A percentile compares a stretch with the other conserved stretches of the same genome.
phyloP scores from a whole-genome alignment of 2,329 filamentous ascomycete genomes.

The Endocalyx cinctus region DNA sequence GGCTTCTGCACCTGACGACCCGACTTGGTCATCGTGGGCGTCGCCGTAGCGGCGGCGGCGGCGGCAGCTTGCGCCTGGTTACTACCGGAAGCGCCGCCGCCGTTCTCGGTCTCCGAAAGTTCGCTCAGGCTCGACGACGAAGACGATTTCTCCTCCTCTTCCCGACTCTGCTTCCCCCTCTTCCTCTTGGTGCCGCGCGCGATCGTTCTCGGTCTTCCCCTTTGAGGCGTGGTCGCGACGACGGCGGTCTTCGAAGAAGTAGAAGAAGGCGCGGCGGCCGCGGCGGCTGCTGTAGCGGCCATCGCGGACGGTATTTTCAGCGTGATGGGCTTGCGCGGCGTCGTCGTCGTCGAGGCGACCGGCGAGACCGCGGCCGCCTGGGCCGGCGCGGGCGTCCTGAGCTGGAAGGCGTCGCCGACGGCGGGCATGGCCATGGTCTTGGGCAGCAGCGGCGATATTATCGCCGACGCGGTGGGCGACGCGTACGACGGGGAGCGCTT shows the following conservation, averaged over 20 bases:
- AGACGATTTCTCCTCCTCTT: too few species aligned
- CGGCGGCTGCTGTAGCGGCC: constrained; percentile 9
- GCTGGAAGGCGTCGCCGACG: constrained; percentile 18
- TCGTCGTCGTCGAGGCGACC: constrained; percentile 1
- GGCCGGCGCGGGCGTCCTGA: constrained; percentile 15
- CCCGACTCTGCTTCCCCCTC: constrained; percentile 26
- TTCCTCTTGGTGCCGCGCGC: constrained; percentile 31
- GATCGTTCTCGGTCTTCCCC: too few species aligned
- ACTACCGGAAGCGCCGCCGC: constrained; percentile 9
- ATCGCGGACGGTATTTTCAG: constrained; percentile 8
- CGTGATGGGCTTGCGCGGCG: constrained; percentile 3
- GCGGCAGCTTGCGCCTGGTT: too few species aligned
- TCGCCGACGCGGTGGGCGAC: constrained; percentile 3
- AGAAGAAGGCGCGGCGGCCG: constrained; percentile 2
- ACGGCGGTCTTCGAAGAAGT: constrained; percentile 6
- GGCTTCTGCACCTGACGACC: constrained; percentile 68
- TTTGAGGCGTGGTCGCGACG: constrained; percentile 11
- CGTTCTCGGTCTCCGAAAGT: constrained; percentile 21
- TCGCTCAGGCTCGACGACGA: constrained; percentile 23
- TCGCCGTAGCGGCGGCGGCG: constrained; percentile 46
- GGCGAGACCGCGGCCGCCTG: too few species aligned
- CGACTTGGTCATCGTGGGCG: constrained; percentile 68
- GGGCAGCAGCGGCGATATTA: constrained; percentile 8
- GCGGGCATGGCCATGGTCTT: not conserved
- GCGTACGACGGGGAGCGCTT: not conserved